Percentiles rank a stretch among this genome's conserved stretches.
These are phyloP conservation scores for Cucumis melo DNA, from an alignment of 306 rosid genomes.

Conservation along the genomic window DNA sequence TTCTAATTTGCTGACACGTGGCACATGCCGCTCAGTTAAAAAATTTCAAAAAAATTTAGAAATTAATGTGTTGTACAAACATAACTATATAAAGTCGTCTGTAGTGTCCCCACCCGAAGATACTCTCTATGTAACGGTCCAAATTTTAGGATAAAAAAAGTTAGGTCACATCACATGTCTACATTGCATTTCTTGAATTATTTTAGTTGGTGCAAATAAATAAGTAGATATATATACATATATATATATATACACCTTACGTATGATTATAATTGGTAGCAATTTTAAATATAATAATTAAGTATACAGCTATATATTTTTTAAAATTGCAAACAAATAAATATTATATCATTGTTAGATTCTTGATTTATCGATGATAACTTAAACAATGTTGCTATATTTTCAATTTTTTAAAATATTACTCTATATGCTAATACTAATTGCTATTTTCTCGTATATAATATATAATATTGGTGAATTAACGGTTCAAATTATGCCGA, in stretches of 20 bases:
- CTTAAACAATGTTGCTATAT: no score
- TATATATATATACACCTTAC: no score
- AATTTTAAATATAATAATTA: no score
- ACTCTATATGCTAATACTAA: no score
- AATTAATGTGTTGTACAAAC: not conserved
- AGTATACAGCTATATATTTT: no score
- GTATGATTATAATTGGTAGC: no score
- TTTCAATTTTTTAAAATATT: no score
- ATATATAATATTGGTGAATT: not conserved
- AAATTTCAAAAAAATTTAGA: conserved; percentile 21
- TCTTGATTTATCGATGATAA: no score
- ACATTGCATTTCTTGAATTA: not conserved
- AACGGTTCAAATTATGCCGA: not conserved
- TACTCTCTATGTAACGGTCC: not conserved
- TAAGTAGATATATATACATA: no score
- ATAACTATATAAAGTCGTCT: not conserved
- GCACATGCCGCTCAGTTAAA: conserved; percentile 16
- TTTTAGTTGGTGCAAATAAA: not conserved
- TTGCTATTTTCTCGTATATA: no score
- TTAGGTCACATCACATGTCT: not conserved
- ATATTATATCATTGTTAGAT: no score
- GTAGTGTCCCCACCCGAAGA: not conserved
- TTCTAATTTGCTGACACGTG: conserved; percentile 41
- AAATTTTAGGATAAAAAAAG: not conserved
- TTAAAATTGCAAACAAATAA: no score